Evolutionary conservation across 1,284 basidiomycete species (phyloP).

Genomic region (Mycena citricolor): DNA sequence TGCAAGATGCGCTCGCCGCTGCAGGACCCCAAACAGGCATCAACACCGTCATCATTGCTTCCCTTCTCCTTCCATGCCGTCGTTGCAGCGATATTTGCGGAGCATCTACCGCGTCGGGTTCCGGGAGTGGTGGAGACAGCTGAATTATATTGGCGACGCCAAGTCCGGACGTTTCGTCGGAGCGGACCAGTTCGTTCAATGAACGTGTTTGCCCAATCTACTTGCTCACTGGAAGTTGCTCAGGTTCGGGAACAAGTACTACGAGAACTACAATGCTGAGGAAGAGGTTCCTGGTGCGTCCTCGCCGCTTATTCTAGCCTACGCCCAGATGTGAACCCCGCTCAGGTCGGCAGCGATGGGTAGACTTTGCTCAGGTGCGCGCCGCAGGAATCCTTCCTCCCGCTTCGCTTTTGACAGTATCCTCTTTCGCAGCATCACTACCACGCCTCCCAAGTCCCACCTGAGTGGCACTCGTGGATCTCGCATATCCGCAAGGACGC

Average conservation of each 20-base stretch:
- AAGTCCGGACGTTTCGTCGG: slow-evolving; percentile 82
- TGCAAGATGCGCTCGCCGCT: too few relatives aligned
- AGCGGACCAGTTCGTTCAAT: slow-evolving; percentile 71
- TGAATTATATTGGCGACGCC: slow-evolving; percentile 90
- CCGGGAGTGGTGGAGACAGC: slow-evolving; percentile 80
- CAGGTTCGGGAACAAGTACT: slow-evolving; percentile 90
- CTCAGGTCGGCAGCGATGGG: slow-evolving; percentile 88
- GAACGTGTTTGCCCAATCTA: not conserved
- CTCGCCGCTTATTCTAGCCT: not conserved
- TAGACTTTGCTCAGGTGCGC: slow-evolving; percentile 82
- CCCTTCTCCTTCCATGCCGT: slow-evolving; percentile 55
- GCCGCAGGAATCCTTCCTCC: not conserved
- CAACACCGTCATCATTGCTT: slow-evolving; percentile 5
- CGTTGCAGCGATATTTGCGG: slow-evolving; percentile 73
- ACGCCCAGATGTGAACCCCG: not conserved
- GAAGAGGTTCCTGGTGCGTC: slow-evolving; percentile 82
- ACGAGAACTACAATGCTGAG: slow-evolving; percentile 81
- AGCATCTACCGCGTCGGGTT: slow-evolving; percentile 74
- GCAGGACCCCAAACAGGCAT: slow-evolving; percentile 10
- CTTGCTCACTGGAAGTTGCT: slow-evolving; percentile 12
- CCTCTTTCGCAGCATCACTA: slow-evolving; percentile 63
- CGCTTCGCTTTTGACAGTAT: slow-evolving; percentile 3
- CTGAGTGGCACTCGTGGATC: slow-evolving; percentile 96
- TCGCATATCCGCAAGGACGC: slow-evolving; percentile 84
- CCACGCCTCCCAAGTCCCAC: slow-evolving; percentile 87